Percentiles rank a stretch among this genome's conserved stretches.
These are phyloP conservation scores for Podospora sp. DNA, from an alignment of 495 filamentous ascomycete species.

Conservation along the genomic window DNA sequence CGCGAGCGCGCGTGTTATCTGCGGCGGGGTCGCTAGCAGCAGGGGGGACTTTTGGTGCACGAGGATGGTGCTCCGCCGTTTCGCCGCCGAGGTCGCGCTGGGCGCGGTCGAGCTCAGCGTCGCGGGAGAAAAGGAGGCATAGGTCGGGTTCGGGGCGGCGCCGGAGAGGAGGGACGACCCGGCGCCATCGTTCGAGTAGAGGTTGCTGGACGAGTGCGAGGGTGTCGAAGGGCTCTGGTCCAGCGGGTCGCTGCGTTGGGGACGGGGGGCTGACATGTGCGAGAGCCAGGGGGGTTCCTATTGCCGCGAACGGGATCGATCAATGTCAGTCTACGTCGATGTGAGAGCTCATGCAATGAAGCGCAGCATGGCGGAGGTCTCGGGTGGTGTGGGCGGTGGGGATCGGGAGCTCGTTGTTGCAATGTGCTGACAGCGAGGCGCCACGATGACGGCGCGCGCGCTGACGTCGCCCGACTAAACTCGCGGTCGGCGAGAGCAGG, in stretches of 20 bases:
- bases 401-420: neutral
- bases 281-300: constrained; percentile 53
- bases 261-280: constrained; percentile 52
- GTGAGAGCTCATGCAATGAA: constrained; percentile 9
- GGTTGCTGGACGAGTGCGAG: constrained; percentile 26
- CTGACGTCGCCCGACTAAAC: neutral
- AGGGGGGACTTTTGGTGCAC: constrained; percentile 96
- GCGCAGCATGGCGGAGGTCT: neutral
- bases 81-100: constrained; percentile 64
- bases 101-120: constrained; percentile 61
- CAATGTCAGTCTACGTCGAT: constrained; percentile 26
- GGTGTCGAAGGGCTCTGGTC: constrained; percentile 31
- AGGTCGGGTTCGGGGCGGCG: constrained; percentile 36
- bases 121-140: constrained; percentile 72
- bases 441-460: neutral
- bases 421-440: neutral
- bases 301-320: constrained; percentile 15
- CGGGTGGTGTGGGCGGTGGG: too few species aligned
- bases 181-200: constrained; percentile 34
- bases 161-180: constrained; percentile 23
- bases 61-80: constrained; percentile 83
- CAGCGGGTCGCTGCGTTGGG: constrained; percentile 40
- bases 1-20: constrained; percentile 87
- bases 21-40: constrained; percentile 88
- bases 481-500: constrained; percentile 1